Conservation (phyloP, 805 yeast genomes). For the Kodamaea nitidulidarum region DNA sequence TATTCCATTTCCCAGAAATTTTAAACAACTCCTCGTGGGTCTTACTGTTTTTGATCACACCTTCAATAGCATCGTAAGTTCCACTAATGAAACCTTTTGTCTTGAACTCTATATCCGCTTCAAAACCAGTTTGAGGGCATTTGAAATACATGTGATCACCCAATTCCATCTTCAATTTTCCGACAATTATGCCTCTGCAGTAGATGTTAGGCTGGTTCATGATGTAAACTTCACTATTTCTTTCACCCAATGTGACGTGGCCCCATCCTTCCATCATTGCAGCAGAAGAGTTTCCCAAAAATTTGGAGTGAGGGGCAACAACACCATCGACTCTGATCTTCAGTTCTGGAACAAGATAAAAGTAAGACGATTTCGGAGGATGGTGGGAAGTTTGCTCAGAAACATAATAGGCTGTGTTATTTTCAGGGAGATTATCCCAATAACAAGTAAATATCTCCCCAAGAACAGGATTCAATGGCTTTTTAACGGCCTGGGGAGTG, state of each 20-base stretch:
- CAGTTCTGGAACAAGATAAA: conserved; percentile 77
- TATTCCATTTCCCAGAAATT: conserved; percentile 92
- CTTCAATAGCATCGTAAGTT: conserved; percentile 84
- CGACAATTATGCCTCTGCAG: conserved; percentile 89
- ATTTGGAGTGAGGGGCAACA: conserved; percentile 80
- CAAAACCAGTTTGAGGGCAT: conserved; percentile 53
- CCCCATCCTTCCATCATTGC: conserved; percentile 94
- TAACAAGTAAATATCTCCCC: conserved; percentile 90
- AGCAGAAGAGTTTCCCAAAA: conserved; percentile 93
- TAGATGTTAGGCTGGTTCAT: conserved; percentile 95
- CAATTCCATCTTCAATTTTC: conserved; percentile 81
- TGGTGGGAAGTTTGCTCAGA: conserved; percentile 97
- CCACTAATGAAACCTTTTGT: conserved; percentile 94
- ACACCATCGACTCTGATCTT: conserved; percentile 86
- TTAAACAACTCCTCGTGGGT: conserved; percentile 56
- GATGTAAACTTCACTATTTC: conserved; percentile 65
- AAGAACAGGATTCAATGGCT: conserved; percentile 90
- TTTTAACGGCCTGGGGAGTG: conserved; percentile 97
- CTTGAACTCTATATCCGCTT: conserved; percentile 87
- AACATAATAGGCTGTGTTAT: conserved; percentile 69
- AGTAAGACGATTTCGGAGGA: conserved; percentile 96
- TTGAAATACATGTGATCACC: conserved; percentile 87
- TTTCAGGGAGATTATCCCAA: conserved; percentile 80
- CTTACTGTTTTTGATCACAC: conserved; percentile 49
- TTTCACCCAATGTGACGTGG: conserved; percentile 62